These are phyloP conservation scores for Penicillium sp. DNA, from an alignment of 2,329 filamentous ascomycete species.

Conservation along the genomic window DNA sequence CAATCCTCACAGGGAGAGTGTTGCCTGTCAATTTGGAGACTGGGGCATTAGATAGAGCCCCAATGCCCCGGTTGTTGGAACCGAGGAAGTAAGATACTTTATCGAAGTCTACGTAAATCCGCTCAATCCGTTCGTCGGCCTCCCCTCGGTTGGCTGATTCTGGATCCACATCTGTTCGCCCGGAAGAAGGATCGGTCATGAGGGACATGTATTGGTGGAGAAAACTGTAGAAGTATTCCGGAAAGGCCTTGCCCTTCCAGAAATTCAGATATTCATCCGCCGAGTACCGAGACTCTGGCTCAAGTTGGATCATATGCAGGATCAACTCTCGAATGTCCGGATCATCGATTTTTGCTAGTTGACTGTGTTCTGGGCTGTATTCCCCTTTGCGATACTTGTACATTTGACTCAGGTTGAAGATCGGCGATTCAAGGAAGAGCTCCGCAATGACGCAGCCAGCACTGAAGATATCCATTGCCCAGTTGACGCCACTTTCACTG, in stretches of 20 bases:
- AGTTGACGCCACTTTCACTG: constrained; percentile 65
- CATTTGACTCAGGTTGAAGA: constrained; percentile 96
- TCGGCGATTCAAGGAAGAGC: constrained; percentile 88
- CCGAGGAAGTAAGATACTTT: constrained; percentile 95
- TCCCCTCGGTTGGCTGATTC: constrained; percentile 73
- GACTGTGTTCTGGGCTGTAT: constrained; percentile 80
- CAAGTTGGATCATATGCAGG: constrained; percentile 91
- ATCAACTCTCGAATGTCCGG: constrained; percentile 84
- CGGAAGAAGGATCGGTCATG: constrained; percentile 85
- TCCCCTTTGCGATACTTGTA: constrained; percentile 92
- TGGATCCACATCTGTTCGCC: constrained; percentile 68
- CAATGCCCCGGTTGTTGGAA: constrained; percentile 58
- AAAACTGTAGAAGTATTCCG: constrained; percentile 95
- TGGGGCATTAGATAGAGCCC: constrained; percentile 31
- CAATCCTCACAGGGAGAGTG: constrained; percentile 71
- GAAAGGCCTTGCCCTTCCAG: constrained; percentile 89
- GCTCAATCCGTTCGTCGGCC: constrained; percentile 89
- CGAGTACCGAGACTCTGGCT: constrained; percentile 87
- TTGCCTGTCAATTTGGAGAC: constrained; percentile 37
- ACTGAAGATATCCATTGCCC: constrained; percentile 99
- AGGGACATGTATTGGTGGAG: constrained; percentile 97
- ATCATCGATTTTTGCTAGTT: constrained; percentile 84
- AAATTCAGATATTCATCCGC: constrained; percentile 93
- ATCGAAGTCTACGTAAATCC: constrained; percentile 91
- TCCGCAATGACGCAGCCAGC: constrained; percentile 96